phyloP scores from a whole-genome alignment of 2,329 filamentous ascomycete genomes.

The Colletotrichum orbiculare region DNA sequence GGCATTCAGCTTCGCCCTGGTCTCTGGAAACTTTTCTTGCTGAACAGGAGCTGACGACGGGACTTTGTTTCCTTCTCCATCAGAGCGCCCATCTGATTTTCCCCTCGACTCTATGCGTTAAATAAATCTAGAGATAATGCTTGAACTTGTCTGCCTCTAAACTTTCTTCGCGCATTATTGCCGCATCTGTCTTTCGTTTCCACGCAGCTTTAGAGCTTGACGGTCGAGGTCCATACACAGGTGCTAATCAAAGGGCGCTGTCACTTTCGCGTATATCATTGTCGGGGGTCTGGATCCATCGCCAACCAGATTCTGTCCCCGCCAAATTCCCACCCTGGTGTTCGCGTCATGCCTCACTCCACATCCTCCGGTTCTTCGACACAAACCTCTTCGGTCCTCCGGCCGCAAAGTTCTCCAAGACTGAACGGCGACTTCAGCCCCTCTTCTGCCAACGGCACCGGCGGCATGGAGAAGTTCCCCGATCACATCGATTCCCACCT shows the following conservation, averaged over 20 bases:
- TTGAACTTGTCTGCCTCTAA: slow-evolving; percentile 25
- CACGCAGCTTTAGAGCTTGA: neutral
- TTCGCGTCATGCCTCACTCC: slow-evolving; percentile 53
- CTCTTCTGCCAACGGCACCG: slow-evolving; percentile 27
- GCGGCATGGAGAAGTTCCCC: slow-evolving; percentile 67
- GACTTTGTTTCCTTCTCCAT: slow-evolving; percentile 13
- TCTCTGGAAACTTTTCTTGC: slow-evolving; percentile 15
- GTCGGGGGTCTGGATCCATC: slow-evolving; percentile 12
- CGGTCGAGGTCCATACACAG: neutral
- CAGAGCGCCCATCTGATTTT: slow-evolving; percentile 34
- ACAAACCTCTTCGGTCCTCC: slow-evolving; percentile 48
- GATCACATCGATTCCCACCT: slow-evolving; percentile 59
- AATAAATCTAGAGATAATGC: slow-evolving; percentile 25
- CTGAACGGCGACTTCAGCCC: slow-evolving; percentile 33
- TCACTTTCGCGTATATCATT: slow-evolving; percentile 8
- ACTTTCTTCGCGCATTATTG: slow-evolving; percentile 31
- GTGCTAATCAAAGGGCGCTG: neutral
- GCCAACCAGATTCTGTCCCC: slow-evolving; percentile 29
- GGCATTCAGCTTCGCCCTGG: slow-evolving; percentile 25
- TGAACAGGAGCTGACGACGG: slow-evolving; percentile 3
- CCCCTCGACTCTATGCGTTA: slow-evolving; percentile 16
- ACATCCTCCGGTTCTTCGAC: slow-evolving; percentile 45
- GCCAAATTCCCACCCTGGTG: slow-evolving; percentile 23
- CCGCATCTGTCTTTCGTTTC: slow-evolving; percentile 34
- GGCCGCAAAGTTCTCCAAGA: slow-evolving; percentile 42